Percentiles rank a stretch among this genome's conserved stretches.
These are phyloP conservation scores for Pseudonitzschia multistriata DNA, from an alignment of 108 stramenopile genomes.

Conservation along the genomic window DNA sequence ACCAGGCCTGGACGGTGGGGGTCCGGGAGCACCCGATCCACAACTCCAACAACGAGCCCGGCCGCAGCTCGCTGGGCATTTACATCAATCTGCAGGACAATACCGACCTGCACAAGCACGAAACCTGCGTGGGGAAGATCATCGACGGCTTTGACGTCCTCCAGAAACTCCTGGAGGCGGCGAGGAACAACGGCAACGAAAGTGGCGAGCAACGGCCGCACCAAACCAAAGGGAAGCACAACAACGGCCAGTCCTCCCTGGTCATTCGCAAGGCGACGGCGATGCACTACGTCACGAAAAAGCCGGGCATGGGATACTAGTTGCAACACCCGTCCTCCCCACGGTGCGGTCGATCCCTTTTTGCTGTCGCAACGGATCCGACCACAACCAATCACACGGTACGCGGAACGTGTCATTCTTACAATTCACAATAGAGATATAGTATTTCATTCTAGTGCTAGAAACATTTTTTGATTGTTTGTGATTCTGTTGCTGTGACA, in stretches of 20 bases:
- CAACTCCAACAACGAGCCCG: background rate
- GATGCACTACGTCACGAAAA: constrained; percentile 32
- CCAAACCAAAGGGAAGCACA: background rate
- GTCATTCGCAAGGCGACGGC: constrained; percentile 25
- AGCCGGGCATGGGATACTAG: background rate
- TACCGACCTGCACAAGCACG: constrained; percentile 34
- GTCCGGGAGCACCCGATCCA: constrained; percentile 26
- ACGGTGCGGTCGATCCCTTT: no score
- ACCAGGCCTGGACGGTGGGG: constrained; percentile 52
- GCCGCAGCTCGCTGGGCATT: constrained; percentile 14
- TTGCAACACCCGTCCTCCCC: no score
- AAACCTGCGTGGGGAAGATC: constrained; percentile 52
- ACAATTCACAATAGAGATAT: no score
- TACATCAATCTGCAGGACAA: constrained; percentile 56
- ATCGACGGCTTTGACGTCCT: constrained; percentile 48
- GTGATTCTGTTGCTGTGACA: no score
- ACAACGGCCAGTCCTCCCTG: constrained; percentile 1
- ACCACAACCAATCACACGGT: no score
- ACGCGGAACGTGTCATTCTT: no score
- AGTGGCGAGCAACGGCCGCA: background rate
- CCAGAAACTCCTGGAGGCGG: constrained; percentile 34
- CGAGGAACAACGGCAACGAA: constrained; percentile 2
- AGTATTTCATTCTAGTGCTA: no score
- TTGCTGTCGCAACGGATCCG: no score
- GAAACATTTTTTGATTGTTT: no score